Evolutionary conservation across 768 basidiomycete genomes (phyloP).

Genomic region (Termitomyces sp.): DNA sequence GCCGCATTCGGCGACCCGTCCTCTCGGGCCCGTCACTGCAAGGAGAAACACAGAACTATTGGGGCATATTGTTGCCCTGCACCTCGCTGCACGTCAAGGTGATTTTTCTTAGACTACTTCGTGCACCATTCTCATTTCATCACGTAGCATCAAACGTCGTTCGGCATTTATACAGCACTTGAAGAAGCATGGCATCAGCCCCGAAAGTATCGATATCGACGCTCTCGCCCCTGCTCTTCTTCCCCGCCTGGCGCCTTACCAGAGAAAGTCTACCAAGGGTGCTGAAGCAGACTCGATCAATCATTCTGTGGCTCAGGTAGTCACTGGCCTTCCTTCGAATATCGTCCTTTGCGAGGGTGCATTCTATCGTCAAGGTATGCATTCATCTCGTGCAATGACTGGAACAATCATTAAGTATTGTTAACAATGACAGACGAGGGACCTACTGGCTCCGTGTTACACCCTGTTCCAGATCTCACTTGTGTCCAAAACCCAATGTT

Average conservation of each 20-base stretch:
- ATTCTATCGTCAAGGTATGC: slow-evolving; percentile 1
- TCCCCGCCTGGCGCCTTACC: slow-evolving; percentile 5
- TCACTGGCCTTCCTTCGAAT: neutral
- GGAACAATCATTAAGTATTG: neutral
- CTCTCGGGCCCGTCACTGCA: slow-evolving; percentile 58
- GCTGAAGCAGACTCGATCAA: neutral
- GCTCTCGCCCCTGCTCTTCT: slow-evolving; percentile 22
- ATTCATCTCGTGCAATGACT: neutral
- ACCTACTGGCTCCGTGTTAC: neutral
- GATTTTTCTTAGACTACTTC: slow-evolving; percentile 5
- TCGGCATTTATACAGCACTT: slow-evolving; percentile 54
- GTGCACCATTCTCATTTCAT: neutral
- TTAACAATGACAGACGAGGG: neutral
- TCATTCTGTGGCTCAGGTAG: neutral
- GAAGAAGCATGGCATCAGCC: slow-evolving; percentile 38
- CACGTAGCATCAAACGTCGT: slow-evolving; percentile 57
- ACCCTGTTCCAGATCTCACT: neutral
- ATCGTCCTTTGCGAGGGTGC: neutral
- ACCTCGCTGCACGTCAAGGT: slow-evolving; percentile 44
- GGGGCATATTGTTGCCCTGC: slow-evolving; percentile 42
- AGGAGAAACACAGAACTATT: slow-evolving; percentile 45
- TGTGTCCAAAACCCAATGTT: neutral
- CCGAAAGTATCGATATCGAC: slow-evolving; percentile 24
- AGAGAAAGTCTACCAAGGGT: neutral
- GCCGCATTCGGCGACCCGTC: slow-evolving; percentile 65